Base-by-base conservation (phyloP, 2,329 filamentous ascomycete genomes). In the Trichophaea hybrida region DNA sequence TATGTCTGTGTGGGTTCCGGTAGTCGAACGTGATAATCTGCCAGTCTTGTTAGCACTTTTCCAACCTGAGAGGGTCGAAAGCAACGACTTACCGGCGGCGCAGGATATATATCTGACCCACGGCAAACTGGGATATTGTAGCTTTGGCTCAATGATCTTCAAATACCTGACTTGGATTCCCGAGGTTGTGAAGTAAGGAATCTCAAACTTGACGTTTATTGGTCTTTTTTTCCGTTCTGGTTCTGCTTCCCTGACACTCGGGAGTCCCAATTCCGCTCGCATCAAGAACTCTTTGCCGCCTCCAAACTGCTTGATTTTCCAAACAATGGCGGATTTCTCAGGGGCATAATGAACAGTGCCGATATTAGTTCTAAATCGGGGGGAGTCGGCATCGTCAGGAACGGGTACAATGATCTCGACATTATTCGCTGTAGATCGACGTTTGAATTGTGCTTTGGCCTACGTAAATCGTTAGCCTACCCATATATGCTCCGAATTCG, bases 251-350 rank as follows among this genome's bases (percentile, higher is more conserved):
- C 97, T 97, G 17, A 98, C 93, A 60, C 88, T 94, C 0, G 93
- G 93, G 48, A 98, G 76, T 54, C 93, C 93, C 10, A 98, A 79
- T 75, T 98, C 93, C 15, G 93, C 93, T 59, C 93, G 86, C 93
- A 98, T 98, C 68, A 98, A 78, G 70, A 98, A 98, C 71, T 98
- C 93, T 74, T 98, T 98, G 68, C 84, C 83, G n/a, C 93, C 93
- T 49, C 93, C 93, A 73, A 98, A 98, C 70, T 98, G 93, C 78
- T 98, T 98, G 73, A 98, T 98, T 78, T 98, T 98, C 93, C 93
- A 98, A 55, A 98, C 86, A 68, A 98, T 98, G 61, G 91, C 91
- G 64, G 88, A 94, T 70, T 95, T 91, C 73, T 98, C 93, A 0
- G 93, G 93, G 3, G 91, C 91, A 71, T 98, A 98, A 75, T 98